These are phyloP conservation scores for Murraya paniculata DNA, from an alignment of 345 rosid species.

Conservation along the genomic window DNA sequence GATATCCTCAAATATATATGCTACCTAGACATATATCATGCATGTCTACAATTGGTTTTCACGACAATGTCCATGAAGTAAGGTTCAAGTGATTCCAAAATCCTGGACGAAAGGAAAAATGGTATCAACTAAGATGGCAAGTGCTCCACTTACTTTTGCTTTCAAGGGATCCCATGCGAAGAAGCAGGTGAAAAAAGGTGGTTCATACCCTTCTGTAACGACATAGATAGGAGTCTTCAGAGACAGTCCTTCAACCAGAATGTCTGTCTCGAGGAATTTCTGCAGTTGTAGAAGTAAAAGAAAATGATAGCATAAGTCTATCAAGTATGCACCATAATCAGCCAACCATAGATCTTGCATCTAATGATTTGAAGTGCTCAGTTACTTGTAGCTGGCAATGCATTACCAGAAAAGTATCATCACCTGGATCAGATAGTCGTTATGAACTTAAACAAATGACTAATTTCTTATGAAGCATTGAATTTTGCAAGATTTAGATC, in stretches of 20 bases:
- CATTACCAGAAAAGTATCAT: not conserved
- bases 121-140: not conserved
- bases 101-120: not conserved
- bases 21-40: not conserved
- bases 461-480: not conserved
- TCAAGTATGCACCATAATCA: not conserved
- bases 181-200: conserved; percentile 70
- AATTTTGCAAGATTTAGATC: not conserved
- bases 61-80: not conserved
- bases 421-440: not conserved
- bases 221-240: conserved; percentile 59
- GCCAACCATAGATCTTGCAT: conserved; percentile 5
- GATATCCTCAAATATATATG: not conserved
- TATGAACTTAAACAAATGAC: not conserved
- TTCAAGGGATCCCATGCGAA: conserved; percentile 72
- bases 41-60: not conserved
- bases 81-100: not conserved
- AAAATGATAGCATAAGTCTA: conserved; percentile 6
- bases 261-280: conserved; percentile 64
- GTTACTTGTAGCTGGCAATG: not conserved
- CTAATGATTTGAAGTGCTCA: not conserved
- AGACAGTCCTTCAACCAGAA: conserved; percentile 50
- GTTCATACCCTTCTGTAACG: conserved; percentile 75
- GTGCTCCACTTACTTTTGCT: conserved; percentile 55
- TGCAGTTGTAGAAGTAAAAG: conserved; percentile 38